Evolutionary conservation across 148 eudicot genomes (phyloP), one percentile per base, ranked within the genome.

Genomic region (Rhododendron mucronatum): DNA sequence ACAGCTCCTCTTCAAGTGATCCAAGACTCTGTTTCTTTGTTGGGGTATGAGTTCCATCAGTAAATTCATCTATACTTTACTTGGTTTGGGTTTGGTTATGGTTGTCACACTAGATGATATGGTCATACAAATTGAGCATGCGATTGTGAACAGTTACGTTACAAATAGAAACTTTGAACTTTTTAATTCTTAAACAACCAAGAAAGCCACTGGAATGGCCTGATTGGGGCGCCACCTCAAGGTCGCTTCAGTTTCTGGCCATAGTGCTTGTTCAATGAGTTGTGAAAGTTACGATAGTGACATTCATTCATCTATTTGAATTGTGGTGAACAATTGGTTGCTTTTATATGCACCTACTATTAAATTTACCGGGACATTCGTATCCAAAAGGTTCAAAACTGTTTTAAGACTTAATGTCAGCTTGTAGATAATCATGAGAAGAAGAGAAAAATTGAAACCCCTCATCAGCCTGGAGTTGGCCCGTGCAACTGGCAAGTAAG

Each of bases 1-100:
- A 83, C 84, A 81, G 98, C 98, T 51, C 98, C 98, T 87, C 90
- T 96, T 63, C 97, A 86, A 82, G 98, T 94, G 53, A 82, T 96
- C 80, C 92, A 92, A 86, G 95, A 94, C 87, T 87, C 96, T 15
- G 92, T 90, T 12, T 84, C 91, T 50, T 86, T 94, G 75, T 59
- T 96, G 37, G 98, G 96, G 98, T 96, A 92, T 78, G 37, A 87
- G 76, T 81, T 33, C 65, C 61, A 78, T 33, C 55, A 20, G 57
- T 20, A 63, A 16, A 48, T 50, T 45, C 83, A 0, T 15, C 65
- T 67, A 23, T 20, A 5, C 59, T 16, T 12, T 59, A 82, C 45
- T 18, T 59, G 14, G 13, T 11, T 84, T 84, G 48, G 47, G 20
- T 35, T 51, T 23, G 14, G 48, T 4, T 26, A 11, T 3, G 85